Conservation (phyloP, 257 asterid genomes). For the Rubia yunnanensis region DNA sequence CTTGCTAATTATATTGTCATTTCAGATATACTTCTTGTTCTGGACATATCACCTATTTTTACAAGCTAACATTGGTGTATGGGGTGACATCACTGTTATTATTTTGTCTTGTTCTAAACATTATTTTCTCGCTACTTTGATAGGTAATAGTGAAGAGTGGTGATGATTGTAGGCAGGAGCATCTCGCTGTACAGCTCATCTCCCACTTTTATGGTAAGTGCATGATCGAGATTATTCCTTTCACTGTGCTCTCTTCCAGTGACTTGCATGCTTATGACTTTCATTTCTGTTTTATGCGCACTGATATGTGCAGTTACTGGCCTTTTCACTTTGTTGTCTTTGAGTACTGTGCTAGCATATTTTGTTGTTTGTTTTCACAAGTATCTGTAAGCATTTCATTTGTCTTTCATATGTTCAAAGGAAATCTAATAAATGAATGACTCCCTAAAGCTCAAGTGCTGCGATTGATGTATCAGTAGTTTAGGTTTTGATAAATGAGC, state of each 20-base stretch:
- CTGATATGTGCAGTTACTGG: neutral
- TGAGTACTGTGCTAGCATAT: neutral
- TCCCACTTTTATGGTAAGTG: slow-evolving; percentile 47
- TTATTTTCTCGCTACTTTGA: slow-evolving; percentile 1
- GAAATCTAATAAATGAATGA: neutral
- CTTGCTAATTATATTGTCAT: neutral
- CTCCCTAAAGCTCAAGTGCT: neutral
- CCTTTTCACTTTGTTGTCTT: neutral
- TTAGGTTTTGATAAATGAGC: neutral
- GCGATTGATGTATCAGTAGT: neutral
- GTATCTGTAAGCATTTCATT: neutral
- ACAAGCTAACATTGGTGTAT: neutral
- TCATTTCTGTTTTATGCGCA: neutral
- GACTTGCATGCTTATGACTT: neutral
- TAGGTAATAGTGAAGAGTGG: slow-evolving; percentile 50
- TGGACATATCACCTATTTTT: neutral
- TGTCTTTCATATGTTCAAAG: neutral
- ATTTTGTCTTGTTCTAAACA: slow-evolving; percentile 4
- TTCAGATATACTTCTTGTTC: neutral
- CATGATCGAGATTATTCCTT: neutral
- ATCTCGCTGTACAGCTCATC: slow-evolving; percentile 51
- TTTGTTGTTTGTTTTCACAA: neutral
- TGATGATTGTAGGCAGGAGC: slow-evolving; percentile 51
- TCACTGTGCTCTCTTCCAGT: neutral
- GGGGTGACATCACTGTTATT: neutral